phyloP scores from a whole-genome alignment of 495 filamentous ascomycete species.

The Penicillium arizonense region DNA sequence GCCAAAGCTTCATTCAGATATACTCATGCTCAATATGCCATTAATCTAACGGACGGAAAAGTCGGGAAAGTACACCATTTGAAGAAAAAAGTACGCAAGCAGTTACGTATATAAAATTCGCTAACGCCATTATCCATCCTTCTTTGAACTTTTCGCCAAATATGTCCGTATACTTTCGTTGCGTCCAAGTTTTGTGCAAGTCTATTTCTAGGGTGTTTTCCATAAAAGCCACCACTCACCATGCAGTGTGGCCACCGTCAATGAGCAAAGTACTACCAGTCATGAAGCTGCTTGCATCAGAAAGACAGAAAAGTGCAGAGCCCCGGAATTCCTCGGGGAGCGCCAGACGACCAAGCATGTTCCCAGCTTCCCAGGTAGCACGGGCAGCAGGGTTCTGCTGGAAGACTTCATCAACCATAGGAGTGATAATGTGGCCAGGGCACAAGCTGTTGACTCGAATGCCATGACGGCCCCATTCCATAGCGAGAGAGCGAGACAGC shows the following conservation, averaged over 20 bases:
- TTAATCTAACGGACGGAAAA: too few relatives aligned
- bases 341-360: constrained; percentile 66
- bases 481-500: constrained; percentile 60
- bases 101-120: background rate
- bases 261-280: constrained; percentile 61
- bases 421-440: constrained; percentile 71
- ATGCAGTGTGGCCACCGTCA: constrained; percentile 64
- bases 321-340: constrained; percentile 65
- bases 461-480: constrained; percentile 68
- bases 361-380: constrained; percentile 63
- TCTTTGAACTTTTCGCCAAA: background rate
- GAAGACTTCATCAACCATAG: constrained; percentile 69
- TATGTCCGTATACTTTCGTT: background rate
- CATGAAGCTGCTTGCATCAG: constrained; percentile 70
- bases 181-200: background rate
- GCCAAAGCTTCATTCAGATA: too few relatives aligned
- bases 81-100: too few relatives aligned
- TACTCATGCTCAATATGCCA: too few relatives aligned
- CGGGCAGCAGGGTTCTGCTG: constrained; percentile 57
- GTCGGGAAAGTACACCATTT: too few relatives aligned
- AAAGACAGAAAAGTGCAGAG: constrained; percentile 59
- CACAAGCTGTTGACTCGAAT: constrained; percentile 68
- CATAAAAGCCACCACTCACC: constrained; percentile 25
- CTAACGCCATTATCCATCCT: background rate
- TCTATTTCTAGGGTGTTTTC: background rate